Conservation (phyloP, 2,329 filamentous ascomycete genomes). For the Talaromyces sp. region DNA sequence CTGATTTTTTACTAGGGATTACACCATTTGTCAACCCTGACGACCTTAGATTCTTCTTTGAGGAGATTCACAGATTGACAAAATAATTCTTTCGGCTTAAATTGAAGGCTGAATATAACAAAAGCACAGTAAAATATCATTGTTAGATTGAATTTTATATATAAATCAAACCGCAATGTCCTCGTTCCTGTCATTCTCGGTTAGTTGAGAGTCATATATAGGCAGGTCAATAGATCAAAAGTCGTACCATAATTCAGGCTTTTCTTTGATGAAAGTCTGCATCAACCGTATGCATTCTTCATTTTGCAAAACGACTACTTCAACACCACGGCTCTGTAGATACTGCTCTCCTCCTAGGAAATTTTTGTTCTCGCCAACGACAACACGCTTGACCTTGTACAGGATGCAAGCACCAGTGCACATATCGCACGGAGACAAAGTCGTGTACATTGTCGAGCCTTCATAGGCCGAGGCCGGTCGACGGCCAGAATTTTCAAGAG, state of each 20-base stretch:
- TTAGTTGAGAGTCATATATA: constrained; percentile 11
- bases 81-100: not conserved
- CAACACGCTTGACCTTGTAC: constrained; percentile 68
- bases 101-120: not conserved
- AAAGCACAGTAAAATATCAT: not conserved
- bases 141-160: not conserved
- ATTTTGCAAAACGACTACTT: constrained; percentile 66
- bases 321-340: constrained; percentile 61
- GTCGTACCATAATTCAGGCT: constrained; percentile 64
- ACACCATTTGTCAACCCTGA: constrained; percentile 94
- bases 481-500: constrained; percentile 69
- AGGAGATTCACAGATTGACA: constrained; percentile 71
- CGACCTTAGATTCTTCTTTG: constrained; percentile 86
- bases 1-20: constrained; percentile 57
- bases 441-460: constrained; percentile 78
- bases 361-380: constrained; percentile 72
- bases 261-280: constrained; percentile 66
- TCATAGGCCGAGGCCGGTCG: constrained; percentile 64
- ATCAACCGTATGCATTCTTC: constrained; percentile 63
- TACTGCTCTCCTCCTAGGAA: constrained; percentile 70
- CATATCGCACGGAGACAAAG: constrained; percentile 75
- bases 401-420: constrained; percentile 73
- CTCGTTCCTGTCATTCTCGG: constrained; percentile 46
- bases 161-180: constrained; percentile 49
- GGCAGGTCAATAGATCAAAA: constrained; percentile 1